Evolutionary conservation across 495 filamentous ascomycete genomes (phyloP), one percentile per base, ranked within the genome.

Genomic region (Sporormia fimetaria): DNA sequence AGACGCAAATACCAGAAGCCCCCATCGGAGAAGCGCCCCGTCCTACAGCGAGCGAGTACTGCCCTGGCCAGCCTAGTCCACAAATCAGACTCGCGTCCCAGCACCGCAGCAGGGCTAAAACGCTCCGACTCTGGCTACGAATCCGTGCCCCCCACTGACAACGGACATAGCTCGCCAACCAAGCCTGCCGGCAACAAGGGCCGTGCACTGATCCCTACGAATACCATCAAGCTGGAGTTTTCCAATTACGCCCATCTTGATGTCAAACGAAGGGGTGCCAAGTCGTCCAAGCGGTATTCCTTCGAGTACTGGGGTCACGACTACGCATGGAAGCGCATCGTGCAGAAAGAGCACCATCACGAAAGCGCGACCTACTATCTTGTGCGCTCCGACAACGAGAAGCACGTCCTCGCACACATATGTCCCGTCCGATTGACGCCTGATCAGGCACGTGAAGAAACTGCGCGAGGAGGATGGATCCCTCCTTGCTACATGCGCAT

Each of bases 191-290:
- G 62, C 53, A 61, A 40, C 18, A 49, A 55, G 20, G 37, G 33
- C 16, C 50, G 42, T 27, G 47, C 44, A 3, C 33, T 69, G 62
- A 44, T 65, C 41, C 66, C 66, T 25, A 79, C 74, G 33, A 88
- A 94, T 55, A 81, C 70, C 27, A 81, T 81, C 49, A 80, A 83
- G 57, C 71, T 98, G 23, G 88, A 96, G 54, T 98, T 94, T 59
- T 90, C 85, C 40, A 98, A 98, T 63, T 98, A 98, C 57, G 90
- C 90, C 7, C 86, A 90, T 55, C 76, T 95, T 21, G 83, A 94
- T 46, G 64, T 98, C 40, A 76, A 69, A 46, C 72, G 85, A 24
- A 71, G 75, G 29, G 83, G 84, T 7, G 63, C 71, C 20, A 82
- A 76, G 49, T 65, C 71, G 21, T 70, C 70, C 38, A 92, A 85